These are phyloP conservation scores for Phalaenopsis aphrodite DNA, from an alignment of 106 monocot species.

Conservation along the genomic window DNA sequence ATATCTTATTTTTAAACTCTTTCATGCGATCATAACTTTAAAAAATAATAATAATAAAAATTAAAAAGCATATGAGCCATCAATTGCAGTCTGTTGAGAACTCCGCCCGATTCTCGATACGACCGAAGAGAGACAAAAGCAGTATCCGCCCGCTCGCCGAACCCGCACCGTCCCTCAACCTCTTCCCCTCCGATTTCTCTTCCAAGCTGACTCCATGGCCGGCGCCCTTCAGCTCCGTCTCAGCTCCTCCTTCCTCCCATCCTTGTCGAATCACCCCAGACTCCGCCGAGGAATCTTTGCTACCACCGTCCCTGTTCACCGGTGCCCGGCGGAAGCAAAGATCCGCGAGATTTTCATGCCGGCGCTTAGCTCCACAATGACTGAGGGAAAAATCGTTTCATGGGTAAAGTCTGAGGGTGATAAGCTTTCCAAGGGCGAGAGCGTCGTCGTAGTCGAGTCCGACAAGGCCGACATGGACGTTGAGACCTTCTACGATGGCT, in stretches of 20 bases:
- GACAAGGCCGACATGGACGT: slow-evolving; percentile 91
- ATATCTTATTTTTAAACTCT: no score
- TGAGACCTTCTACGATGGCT: slow-evolving; percentile 76
- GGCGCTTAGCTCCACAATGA: slow-evolving; percentile 69
- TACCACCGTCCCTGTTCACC: background rate
- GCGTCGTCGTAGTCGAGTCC: slow-evolving; percentile 72
- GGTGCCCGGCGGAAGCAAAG: slow-evolving; percentile 28
- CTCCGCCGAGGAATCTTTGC: background rate
- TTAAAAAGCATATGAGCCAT: background rate
- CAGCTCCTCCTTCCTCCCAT: slow-evolving; percentile 18
- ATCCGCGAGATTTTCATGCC: slow-evolving; percentile 89
- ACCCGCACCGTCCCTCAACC: background rate
- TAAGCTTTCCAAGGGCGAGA: slow-evolving; percentile 53
- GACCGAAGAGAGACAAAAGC: slow-evolving; percentile 6
- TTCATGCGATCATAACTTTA: no score
- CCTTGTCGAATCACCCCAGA: slow-evolving; percentile 8
- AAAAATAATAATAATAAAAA: no score
- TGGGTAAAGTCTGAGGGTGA: slow-evolving; percentile 69
- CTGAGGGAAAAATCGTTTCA: slow-evolving; percentile 65
- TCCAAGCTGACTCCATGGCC: slow-evolving; percentile 8
- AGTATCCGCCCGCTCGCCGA: background rate
- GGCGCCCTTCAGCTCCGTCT: background rate
- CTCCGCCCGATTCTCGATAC: slow-evolving; percentile 16
- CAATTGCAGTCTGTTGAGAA: slow-evolving; percentile 7
- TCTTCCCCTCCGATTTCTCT: background rate